Base-by-base conservation (phyloP, 768 basidiomycete genomes). In the Xanthoconium purpureum region DNA sequence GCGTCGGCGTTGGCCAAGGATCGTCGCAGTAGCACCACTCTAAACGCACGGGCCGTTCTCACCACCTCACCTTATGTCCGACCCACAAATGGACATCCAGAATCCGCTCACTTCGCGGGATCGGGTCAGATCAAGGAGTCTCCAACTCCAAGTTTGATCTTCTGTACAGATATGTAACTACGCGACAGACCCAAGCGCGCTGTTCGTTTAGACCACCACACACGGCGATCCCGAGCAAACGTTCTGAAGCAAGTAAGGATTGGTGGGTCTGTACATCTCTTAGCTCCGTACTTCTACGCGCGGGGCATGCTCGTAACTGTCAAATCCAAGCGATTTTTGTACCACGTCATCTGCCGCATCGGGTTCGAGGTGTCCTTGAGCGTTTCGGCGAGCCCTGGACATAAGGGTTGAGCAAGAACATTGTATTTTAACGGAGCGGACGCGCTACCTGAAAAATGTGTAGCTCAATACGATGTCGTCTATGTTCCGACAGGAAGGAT, bases 381-480 rank as follows among this genome's bases (percentile, higher is more conserved):
- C 73, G 66, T 96, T 97, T 60, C 94, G 79, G 43, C 93, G 83
- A 7, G 95, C 95, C 57, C 94, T 97, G 71, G 18, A 24, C 3
- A 18, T 8, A 32, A 17, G 12, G 28, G 6, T 46, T 13, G 0
- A 62, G 50, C 45, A 37, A 47, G 10, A 24, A 28, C 17, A n/a
- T 44, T 13, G 6, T 28, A 30, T 18, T 35, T 35, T 43, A 11
- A 47, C n/a, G 11, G n/a, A 3, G 49, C 36, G 11, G 50, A 44
- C 47, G 45, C 45, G 38, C 20, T 63, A 94, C 94, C 87, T 84
- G 84, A 99, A 99, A 76, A 99, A 99, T 0, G 97, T 99, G 71
- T 99, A 99, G 24, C 91, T 95, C 52, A 99, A 71, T 0, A 98
- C 94, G 20, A 98, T 80, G 66, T 98, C 92, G 62, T 96, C 88